Evolutionary conservation across 805 yeast genomes (phyloP), one percentile per base, ranked within the genome.

Genomic region (Candida bentonensis): DNA sequence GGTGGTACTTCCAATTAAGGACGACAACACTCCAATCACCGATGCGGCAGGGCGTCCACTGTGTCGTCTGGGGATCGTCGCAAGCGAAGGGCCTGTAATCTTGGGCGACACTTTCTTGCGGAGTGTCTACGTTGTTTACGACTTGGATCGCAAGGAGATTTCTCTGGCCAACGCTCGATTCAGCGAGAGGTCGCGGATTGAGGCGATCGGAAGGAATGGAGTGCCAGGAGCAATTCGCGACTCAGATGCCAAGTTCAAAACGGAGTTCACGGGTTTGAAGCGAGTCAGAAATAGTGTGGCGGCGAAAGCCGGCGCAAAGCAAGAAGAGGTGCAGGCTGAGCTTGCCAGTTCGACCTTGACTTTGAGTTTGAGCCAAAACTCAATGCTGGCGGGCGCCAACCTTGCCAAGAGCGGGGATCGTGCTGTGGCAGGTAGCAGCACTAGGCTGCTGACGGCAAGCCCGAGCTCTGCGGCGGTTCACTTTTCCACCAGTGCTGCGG

Each of bases 21-120:
- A 23, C 4, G 49, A 45, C 27, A 23, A 44, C 39, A 22, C 41
- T 22, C 22, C 49, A 21, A 44, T 53, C 21, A 45, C 50, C 3
- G 48, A 48, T 28, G 21, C 40, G 17, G 41, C 45, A 41, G 57
- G 58, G 20, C 52, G 52, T 22, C 26, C 45, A n/a, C 47, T 46
- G 22, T 55, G 59, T 28, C 44, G 49, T 4, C 45, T 61, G 28
- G 53, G 57, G 13, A 49, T 58, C 20, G 15, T 52, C 58, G 20
- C 61, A 54, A 30, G 36, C n/a, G 46, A 60, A 9, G 40, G 42
- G 28, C 23, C 56, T 64, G 43, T 51, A 40, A 65, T 78, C 44
- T 63, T 82, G 27, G 89, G 89, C 11, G 86, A 79, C 56, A 68
- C 72, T 40, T 72, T 82, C 55, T 61, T 82, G 47, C 67, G 82